Conservation (phyloP, 306 rosid species). For the Quercus berberidifolia region DNA sequence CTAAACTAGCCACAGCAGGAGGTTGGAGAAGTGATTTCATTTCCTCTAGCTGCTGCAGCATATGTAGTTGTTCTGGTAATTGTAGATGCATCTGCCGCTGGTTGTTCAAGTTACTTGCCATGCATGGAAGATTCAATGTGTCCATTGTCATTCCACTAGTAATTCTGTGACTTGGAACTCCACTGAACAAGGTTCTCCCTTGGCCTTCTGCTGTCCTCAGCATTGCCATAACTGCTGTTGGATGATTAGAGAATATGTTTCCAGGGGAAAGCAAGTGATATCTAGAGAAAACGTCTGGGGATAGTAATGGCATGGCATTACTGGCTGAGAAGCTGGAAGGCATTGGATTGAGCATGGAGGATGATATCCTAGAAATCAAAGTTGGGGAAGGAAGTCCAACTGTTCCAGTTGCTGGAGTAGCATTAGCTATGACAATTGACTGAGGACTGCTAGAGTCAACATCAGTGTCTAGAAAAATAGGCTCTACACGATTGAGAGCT, state of each 20-base stretch:
- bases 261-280: neutral
- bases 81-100: neutral
- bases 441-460: constrained; percentile 5
- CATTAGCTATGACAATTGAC: neutral
- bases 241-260: neutral
- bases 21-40: neutral
- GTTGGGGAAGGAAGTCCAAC: constrained; percentile 2
- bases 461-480: neutral
- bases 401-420: neutral
- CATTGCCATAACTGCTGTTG: neutral
- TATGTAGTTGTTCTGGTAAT: neutral
- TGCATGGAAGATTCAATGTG: neutral
- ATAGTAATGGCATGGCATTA: constrained; percentile 1
- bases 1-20: neutral
- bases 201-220: constrained; percentile 8
- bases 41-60: constrained; percentile 10
- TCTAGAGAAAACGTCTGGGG: constrained; percentile 5
- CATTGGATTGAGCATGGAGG: neutral
- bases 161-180: constrained; percentile 1
- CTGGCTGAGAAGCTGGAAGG: constrained; percentile 3
- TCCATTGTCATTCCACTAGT: neutral
- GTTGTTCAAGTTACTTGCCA: neutral
- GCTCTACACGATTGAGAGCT: constrained; percentile 12
- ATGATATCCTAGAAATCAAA: neutral
- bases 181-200: constrained; percentile 1